Evolutionary conservation across 139 green algal genomes (phyloP), one percentile per base, ranked within the genome.

Genomic region (Coelastrella sp.): DNA sequence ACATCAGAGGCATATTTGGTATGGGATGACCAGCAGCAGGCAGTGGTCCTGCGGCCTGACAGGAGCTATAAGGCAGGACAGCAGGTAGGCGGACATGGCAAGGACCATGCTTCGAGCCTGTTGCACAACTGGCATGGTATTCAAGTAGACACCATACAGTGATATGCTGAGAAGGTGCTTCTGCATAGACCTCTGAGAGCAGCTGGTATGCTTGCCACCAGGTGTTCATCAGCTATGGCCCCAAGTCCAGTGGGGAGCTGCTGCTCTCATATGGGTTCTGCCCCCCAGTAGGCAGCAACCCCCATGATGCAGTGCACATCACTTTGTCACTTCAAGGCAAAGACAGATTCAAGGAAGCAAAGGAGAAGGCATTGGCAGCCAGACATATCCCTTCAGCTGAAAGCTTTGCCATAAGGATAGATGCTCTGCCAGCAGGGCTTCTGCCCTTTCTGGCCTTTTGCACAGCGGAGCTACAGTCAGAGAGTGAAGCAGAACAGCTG

Each of bases 221-320:
- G 79, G 82, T 87, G n/a, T 76, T 82, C 40, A 72, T 81, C 23
- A 90, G 71, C 41, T 96, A 96, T 62, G 92, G 93, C 11, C 77
- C 88, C 32, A 91, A 92, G 67, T 85, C 91, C 4, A 88, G 30
- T 59, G 89, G 92, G 9, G 85, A 95, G 82, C 64, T 96, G 62
- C 88, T 94, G 72, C 81, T 95, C 48, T 90, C 79, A 2, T 96
- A 96, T 43, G 93, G 93, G 7, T 95, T 96, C 66, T 57, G 90
- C 59, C 91, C 91, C 1, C n/a, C 71, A 7, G 40, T 85, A 0
- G 86, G 83, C 30, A 73, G 34, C 75, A 97, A 96, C 83, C 87
- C 89, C 0, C 62, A 92, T 40, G 92, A 96, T 37, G 86, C 84
- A 19, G 91, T 85, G 13, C 60, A 84, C 35, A 63, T 95, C 21